Evolutionary conservation across 2,329 filamentous ascomycete species (phyloP), one percentile per base, ranked within the genome.

Genomic region (Fusarium cicatricum): DNA sequence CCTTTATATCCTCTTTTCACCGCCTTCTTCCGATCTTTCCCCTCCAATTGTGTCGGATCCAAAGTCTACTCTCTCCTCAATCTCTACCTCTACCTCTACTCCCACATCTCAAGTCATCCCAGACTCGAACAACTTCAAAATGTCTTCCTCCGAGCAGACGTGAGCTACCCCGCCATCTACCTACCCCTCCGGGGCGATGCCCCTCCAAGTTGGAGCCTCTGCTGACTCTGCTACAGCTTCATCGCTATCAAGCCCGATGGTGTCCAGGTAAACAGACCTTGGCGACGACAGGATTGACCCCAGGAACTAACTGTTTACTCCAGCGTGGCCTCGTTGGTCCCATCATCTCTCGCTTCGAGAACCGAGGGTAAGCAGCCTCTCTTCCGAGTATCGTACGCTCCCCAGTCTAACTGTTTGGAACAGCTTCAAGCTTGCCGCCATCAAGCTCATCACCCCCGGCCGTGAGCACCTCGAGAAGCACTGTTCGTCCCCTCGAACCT

Each of bases 221-320:
- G 33, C 66, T 74, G 53, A 74, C 66, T 48, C 37, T 58, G 58
- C 51, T 70, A 70, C 74, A 98, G 94, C 85, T 98, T 98, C 91
- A 98, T 98, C 87, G 95, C 95, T 78, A 92, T 99, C 88, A 99
- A 99, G 92, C 95, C 94, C 73, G 95, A 98, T 83, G 95, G 95
- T 80, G 95, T 98, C 83, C 95, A 97, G 89, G 92, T 96, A 89
- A 70, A 82, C 58, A 62, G 33, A 38, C 44, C 23, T 53, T 44
- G n/a, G 23, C 23, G 21, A 9, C 14, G 28, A 26, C 33, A 37
- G 17, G 33, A 46, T 23, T 43, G 12, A 16, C 10, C 36, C 15
- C 29, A 10, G 55, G 11, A 60, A 17, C 55, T 69, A 28, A 62
- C 69, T 23, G 12, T 11, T 31, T 36, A 7, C 29, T 34, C 58